Conservation (phyloP, 2,329 filamentous ascomycete genomes). For the Venturiaceae sp. region DNA sequence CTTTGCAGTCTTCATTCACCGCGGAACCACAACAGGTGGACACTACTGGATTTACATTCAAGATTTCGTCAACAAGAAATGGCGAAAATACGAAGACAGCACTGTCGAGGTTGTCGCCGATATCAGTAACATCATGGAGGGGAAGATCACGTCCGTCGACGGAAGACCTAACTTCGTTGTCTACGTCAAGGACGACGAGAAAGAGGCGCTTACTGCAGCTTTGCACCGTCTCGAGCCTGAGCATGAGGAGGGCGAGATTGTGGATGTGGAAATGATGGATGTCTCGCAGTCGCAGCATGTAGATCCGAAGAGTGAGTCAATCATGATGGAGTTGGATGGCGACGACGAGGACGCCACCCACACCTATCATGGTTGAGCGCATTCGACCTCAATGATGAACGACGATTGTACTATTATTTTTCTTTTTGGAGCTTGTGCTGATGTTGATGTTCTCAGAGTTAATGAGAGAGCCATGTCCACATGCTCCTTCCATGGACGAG, state of each 20-base stretch:
- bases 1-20: constrained; percentile 78
- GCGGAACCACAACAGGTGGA: constrained; percentile 48
- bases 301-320: too few relatives aligned
- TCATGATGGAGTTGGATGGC: too few relatives aligned
- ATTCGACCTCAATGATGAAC: too few relatives aligned
- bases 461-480: too few relatives aligned
- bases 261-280: neutral
- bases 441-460: too few relatives aligned
- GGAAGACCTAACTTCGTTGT: constrained; percentile 79
- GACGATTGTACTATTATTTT: too few relatives aligned
- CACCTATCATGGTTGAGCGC: too few relatives aligned
- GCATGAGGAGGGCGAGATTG: neutral
- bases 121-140: constrained; percentile 13
- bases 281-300: too few relatives aligned
- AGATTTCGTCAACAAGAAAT: constrained; percentile 71
- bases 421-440: too few relatives aligned
- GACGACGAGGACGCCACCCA: too few relatives aligned
- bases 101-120: constrained; percentile 61
- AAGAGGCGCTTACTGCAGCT: too few relatives aligned
- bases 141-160: constrained; percentile 34
- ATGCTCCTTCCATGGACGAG: too few relatives aligned
- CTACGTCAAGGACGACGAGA: constrained; percentile 63
- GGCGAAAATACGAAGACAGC: constrained; percentile 93
- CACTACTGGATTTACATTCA: constrained; percentile 98
- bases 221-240: neutral